These are phyloP conservation scores for Myriosclerotinia curreyana DNA, from an alignment of 2,329 filamentous ascomycete species.

Conservation along the genomic window DNA sequence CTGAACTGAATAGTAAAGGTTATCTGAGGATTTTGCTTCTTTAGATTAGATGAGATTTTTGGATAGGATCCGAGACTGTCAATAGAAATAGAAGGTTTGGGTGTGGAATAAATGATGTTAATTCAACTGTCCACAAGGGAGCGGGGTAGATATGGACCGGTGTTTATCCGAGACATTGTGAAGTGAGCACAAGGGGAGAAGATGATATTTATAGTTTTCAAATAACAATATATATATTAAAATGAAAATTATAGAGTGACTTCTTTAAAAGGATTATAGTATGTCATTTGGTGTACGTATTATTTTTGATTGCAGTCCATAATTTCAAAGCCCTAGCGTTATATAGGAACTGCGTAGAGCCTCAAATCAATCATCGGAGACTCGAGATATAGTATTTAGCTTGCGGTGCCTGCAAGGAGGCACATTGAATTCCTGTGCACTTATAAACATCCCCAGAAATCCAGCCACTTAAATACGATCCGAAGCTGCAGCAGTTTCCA, in stretches of 20 bases:
- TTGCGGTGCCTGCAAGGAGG: neutral
- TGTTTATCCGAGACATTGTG: conserved; percentile 9
- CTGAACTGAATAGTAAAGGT: neutral
- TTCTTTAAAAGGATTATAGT: no score
- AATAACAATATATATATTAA: no score
- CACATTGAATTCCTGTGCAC: neutral
- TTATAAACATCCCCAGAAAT: neutral
- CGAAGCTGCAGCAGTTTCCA: neutral
- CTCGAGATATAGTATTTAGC: neutral
- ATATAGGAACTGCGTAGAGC: neutral
- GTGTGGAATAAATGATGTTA: neutral
- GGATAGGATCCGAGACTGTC: no score
- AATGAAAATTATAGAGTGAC: no score
- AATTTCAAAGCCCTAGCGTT: neutral
- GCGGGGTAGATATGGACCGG: neutral
- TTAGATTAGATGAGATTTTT: no score
- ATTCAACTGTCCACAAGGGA: neutral
- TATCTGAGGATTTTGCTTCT: neutral
- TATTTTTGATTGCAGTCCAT: neutral
- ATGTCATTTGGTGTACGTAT: neutral
- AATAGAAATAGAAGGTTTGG: no score
- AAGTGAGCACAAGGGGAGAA: no score
- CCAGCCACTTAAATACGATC: neutral
- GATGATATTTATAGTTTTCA: no score
- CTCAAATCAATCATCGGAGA: neutral